Evolutionary conservation across 2,329 filamentous ascomycete genomes (phyloP).

Genomic region (Aspergillus ochraceus): DNA sequence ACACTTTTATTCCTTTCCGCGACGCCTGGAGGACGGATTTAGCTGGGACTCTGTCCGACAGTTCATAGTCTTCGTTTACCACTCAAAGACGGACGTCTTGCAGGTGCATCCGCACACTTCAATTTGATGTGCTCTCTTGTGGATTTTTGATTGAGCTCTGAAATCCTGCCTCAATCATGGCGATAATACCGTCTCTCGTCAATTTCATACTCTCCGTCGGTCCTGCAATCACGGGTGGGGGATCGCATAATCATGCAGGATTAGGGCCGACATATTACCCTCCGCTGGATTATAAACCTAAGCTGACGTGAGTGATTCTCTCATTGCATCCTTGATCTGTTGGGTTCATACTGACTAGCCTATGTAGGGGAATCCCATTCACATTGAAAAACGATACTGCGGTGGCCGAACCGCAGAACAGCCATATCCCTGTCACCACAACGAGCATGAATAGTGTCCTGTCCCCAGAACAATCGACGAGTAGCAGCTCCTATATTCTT

Average conservation of each 20-base stretch:
- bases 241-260: background rate
- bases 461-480: background rate
- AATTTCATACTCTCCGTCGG: background rate
- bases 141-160: background rate
- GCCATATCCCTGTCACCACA: background rate
- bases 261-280: background rate
- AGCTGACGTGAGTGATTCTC: background rate
- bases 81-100: background rate
- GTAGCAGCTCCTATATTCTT: too few species aligned
- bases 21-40: background rate
- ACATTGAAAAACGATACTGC: background rate
- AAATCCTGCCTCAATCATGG: background rate
- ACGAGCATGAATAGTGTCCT: background rate
- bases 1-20: background rate
- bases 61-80: background rate
- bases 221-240: background rate
- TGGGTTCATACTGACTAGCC: background rate
- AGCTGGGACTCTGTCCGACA: background rate
- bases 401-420: background rate
- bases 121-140: background rate
- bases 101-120: background rate
- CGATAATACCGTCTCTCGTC: background rate
- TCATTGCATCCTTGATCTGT: background rate
- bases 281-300: background rate
- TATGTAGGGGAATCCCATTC: background rate